phyloP scores from a whole-genome alignment of 2,329 filamentous ascomycete species.

The Helotiales sp. region DNA sequence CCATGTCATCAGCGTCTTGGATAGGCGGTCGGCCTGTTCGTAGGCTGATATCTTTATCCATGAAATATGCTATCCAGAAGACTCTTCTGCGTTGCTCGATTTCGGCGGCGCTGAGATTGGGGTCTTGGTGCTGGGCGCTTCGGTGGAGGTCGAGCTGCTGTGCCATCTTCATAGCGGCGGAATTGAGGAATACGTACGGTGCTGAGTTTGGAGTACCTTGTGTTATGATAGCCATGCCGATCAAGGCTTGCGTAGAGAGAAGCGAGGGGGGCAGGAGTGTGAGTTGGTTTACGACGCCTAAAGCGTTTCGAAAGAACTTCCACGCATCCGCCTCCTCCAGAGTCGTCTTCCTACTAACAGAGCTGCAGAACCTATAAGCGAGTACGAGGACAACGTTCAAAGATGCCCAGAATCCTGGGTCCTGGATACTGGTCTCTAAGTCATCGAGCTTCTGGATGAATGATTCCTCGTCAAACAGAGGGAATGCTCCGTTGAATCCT shows the following conservation, averaged over 20 bases:
- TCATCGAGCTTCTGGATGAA: conserved; percentile 27
- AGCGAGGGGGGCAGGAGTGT: conserved; percentile 24
- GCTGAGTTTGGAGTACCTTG: conserved; percentile 36
- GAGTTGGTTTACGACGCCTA: conserved; percentile 25
- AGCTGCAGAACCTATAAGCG: conserved; percentile 26
- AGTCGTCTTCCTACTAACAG: conserved; percentile 1
- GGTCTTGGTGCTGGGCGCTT: conserved; percentile 10
- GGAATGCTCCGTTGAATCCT: conserved; percentile 28
- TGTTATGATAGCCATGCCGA: conserved; percentile 38
- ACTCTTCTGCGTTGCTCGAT: conserved; percentile 55
- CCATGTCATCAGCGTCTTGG: conserved; percentile 64
- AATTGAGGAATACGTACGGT: conserved; percentile 28
- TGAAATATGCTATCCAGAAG: conserved; percentile 69
- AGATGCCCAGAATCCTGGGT: conserved; percentile 38
- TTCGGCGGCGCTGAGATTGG: conserved; percentile 16
- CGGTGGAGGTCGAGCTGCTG: conserved; percentile 37
- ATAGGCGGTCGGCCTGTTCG: conserved; percentile 63
- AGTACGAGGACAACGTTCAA: conserved; percentile 38
- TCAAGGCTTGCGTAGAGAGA: conserved; percentile 35
- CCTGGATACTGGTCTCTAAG: conserved; percentile 13
- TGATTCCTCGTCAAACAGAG: conserved; percentile 31
- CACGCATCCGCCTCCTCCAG: conserved; percentile 27
- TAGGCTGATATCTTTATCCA: conserved; percentile 67
- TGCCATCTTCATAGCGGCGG: conserved; percentile 36
- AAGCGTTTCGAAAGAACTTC: conserved; percentile 32